phyloP scores from a whole-genome alignment of 2,329 filamentous ascomycete genomes.

The Arthrobotrys entomopaga region DNA sequence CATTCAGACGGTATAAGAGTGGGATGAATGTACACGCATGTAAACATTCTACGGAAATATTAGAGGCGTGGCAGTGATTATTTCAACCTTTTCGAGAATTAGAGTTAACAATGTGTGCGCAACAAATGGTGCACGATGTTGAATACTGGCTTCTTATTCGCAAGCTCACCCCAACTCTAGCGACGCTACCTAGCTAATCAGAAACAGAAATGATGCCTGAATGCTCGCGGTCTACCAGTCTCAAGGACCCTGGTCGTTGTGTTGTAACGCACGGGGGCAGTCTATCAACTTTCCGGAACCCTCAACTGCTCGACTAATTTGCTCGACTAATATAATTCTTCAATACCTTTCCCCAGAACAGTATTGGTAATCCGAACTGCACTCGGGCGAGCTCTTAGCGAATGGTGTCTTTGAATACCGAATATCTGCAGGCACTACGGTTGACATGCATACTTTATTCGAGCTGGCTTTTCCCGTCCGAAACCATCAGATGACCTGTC shows the following conservation, averaged over 20 bases:
- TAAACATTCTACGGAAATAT: background rate
- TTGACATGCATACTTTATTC: constrained; percentile 18
- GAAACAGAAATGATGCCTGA: background rate
- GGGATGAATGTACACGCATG: no score
- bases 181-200: background rate
- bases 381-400: no score
- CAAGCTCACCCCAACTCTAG: background rate
- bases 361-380: no score
- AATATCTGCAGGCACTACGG: constrained; percentile 20
- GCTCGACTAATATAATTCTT: no score
- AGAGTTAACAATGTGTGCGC: constrained; percentile 10
- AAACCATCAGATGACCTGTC: constrained; percentile 34
- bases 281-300: no score
- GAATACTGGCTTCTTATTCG: constrained; percentile 43
- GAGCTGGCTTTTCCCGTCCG: constrained; percentile 3
- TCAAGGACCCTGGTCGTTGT: no score
- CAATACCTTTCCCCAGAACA: no score
- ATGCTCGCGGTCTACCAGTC: background rate
- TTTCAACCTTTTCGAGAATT: background rate
- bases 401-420: background rate
- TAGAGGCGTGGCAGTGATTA: background rate
- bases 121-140: constrained; percentile 46
- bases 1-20: no score
- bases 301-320: no score
- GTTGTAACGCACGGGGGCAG: no score